Conservation (phyloP, 129 eudicot species). For the Flaveria linearis region DNA sequence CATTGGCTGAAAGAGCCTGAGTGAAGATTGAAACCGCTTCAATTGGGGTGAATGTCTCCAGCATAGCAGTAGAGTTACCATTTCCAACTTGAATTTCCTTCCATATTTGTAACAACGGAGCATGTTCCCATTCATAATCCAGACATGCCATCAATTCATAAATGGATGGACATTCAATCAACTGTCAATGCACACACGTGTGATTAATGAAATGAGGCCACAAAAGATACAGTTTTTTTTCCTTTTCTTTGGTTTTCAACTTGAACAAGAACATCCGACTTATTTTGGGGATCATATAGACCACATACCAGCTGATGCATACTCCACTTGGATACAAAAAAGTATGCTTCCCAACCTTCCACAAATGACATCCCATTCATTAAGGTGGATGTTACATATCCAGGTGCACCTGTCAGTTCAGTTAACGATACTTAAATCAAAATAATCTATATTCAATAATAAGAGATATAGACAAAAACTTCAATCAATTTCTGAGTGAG, state of each 20-base stretch:
- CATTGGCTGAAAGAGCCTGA: constrained; percentile 78
- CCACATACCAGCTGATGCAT: constrained; percentile 95
- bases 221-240: neutral
- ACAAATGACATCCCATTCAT: constrained; percentile 92
- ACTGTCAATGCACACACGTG: constrained; percentile 45
- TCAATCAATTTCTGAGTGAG: neutral
- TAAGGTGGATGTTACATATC: constrained; percentile 82
- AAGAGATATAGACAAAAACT: neutral
- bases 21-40: constrained; percentile 64
- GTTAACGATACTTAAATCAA: neutral
- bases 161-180: constrained; percentile 92
- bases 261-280: neutral
- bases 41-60: constrained; percentile 64
- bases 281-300: neutral
- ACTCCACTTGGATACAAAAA: constrained; percentile 95
- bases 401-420: constrained; percentile 85
- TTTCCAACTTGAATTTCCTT: constrained; percentile 49
- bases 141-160: constrained; percentile 92
- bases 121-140: constrained; percentile 72
- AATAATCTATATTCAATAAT: neutral
- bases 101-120: constrained; percentile 80
- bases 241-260: neutral
- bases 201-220: constrained; percentile 1
- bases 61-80: constrained; percentile 51
- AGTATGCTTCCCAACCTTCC: constrained; percentile 85